Conservation (phyloP, 164 flowering plant species). For the Santalum album region DNA sequence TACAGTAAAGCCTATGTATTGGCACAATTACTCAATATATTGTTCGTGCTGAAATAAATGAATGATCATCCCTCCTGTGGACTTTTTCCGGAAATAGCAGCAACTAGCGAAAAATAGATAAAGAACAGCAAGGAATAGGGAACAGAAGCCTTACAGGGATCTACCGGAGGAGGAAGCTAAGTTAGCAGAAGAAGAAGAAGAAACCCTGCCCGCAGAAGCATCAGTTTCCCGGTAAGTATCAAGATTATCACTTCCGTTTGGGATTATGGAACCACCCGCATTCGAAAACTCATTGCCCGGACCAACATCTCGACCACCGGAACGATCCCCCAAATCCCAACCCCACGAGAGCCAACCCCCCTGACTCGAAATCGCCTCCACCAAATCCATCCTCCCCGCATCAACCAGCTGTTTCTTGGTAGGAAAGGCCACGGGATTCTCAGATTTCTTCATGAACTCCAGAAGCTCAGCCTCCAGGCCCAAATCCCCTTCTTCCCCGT, state of each 20-base stretch:
- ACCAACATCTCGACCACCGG: slow-evolving; percentile 4
- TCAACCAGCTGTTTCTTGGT: slow-evolving; percentile 54
- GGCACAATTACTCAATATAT: too few species aligned
- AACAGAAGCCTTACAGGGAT: neutral
- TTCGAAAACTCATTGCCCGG: slow-evolving; percentile 6
- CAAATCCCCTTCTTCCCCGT: slow-evolving; percentile 27
- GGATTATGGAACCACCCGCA: neutral
- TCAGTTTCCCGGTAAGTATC: slow-evolving; percentile 9
- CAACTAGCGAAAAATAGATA: too few species aligned
- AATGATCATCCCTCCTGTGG: too few species aligned
- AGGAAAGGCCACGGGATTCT: slow-evolving; percentile 58
- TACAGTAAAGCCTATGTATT: too few species aligned
- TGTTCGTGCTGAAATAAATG: too few species aligned
- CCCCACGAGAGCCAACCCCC: slow-evolving; percentile 84
- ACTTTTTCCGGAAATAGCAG: too few species aligned
- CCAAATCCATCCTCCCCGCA: slow-evolving; percentile 83
- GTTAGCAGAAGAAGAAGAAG: slow-evolving; percentile 8
- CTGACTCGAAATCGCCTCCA: slow-evolving; percentile 38
- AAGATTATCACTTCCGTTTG: slow-evolving; percentile 9
- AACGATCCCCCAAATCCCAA: slow-evolving; percentile 46
- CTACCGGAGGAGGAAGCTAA: slow-evolving; percentile 34
- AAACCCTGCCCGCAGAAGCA: slow-evolving; percentile 9
- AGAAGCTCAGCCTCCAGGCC: slow-evolving; percentile 61
- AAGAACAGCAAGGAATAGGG: neutral
- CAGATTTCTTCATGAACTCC: slow-evolving; percentile 65